These are phyloP conservation scores for Lichtheimia ramosa DNA, from an alignment of 371 early-diverging fungal genomes.

Conservation along the genomic window DNA sequence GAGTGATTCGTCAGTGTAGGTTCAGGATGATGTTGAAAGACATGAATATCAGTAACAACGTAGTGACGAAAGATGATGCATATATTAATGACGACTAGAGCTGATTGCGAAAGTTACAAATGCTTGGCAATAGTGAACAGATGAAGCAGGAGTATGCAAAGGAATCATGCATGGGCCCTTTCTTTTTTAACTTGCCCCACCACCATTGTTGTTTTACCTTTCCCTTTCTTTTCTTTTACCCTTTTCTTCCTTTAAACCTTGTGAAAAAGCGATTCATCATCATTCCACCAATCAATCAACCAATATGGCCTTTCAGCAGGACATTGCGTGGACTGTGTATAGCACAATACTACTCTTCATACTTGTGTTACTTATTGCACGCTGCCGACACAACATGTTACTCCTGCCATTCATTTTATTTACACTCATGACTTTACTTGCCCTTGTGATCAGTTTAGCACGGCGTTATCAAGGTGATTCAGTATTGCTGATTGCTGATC, in stretches of 20 bases:
- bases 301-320: slow-evolving; percentile 24
- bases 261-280: not conserved
- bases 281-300: no score
- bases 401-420: slow-evolving; percentile 24
- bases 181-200: not conserved
- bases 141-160: no score
- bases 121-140: no score
- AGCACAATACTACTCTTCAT: slow-evolving; percentile 18
- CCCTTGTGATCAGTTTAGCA: slow-evolving; percentile 4
- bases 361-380: slow-evolving; percentile 8
- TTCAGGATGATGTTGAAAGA: no score
- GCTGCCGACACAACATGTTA: slow-evolving; percentile 18
- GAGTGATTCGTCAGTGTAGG: no score
- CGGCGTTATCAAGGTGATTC: not conserved
- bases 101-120: no score
- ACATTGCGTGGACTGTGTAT: slow-evolving; percentile 31
- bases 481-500: slow-evolving; percentile 9
- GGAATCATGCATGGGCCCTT: not conserved
- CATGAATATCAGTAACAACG: no score
- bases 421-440: slow-evolving; percentile 1
- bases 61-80: no score
- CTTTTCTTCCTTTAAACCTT: not conserved
- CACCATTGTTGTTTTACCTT: not conserved
- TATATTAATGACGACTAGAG: no score
- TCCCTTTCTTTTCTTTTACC: not conserved